phyloP scores from a whole-genome alignment of 78 protist genomes.

The Dictyostelium firmibasis region DNA sequence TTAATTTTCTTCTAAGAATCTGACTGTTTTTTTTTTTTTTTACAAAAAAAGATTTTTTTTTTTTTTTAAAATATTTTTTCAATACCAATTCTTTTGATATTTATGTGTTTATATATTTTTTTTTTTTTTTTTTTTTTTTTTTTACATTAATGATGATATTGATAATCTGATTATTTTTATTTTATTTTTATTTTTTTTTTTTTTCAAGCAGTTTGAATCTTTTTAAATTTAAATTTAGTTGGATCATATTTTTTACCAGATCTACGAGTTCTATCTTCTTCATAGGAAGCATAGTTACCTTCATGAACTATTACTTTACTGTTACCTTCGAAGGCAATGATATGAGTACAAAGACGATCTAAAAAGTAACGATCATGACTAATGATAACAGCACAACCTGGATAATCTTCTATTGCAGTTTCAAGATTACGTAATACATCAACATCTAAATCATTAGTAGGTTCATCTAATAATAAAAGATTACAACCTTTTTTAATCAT shows the following conservation, averaged over 20 bases:
- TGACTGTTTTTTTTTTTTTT: too few species aligned
- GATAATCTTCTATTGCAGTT: slow-evolving; percentile 75
- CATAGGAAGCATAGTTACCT: slow-evolving; percentile 35
- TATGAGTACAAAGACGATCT: slow-evolving; percentile 87
- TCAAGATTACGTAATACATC: slow-evolving; percentile 84
- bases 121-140: too few species aligned
- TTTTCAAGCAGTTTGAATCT: slow-evolving; percentile 25
- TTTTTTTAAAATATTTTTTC: too few species aligned
- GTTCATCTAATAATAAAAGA: slow-evolving; percentile 86
- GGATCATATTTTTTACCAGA: slow-evolving; percentile 67
- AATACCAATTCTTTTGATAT: too few species aligned
- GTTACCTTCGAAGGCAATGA: slow-evolving; percentile 76
- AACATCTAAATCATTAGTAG: slow-evolving; percentile 90
- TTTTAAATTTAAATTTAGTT: slow-evolving; percentile 49
- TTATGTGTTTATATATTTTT: too few species aligned
- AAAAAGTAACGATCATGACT: slow-evolving; percentile 87
- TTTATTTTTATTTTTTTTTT: background rate
- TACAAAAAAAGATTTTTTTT: too few species aligned
- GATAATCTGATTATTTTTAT: too few species aligned
- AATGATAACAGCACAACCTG: slow-evolving; percentile 83
- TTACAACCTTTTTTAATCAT: slow-evolving; percentile 82
- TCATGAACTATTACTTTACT: slow-evolving; percentile 70
- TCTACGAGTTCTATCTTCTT: slow-evolving; percentile 11
- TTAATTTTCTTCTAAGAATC: background rate
- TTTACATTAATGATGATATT: too few species aligned